Conservation (phyloP, 257 asterid genomes). For the Fraxinus pennsylvanica region DNA sequence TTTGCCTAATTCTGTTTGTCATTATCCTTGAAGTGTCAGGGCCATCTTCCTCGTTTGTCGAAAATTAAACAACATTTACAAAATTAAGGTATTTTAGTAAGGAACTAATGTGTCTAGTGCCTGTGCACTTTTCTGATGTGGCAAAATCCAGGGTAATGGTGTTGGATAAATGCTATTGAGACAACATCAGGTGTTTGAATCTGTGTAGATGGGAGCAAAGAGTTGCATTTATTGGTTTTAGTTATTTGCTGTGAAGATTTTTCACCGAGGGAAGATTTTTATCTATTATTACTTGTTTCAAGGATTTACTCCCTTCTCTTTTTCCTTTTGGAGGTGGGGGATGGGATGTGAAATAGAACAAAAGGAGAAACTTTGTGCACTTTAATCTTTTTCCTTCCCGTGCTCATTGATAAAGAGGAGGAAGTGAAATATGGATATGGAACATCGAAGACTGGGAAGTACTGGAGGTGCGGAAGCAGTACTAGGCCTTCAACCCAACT, state of each 20-base stretch:
- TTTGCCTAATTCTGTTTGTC: too few relatives aligned
- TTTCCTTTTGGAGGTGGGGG: too few relatives aligned
- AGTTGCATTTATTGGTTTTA: slow-evolving; percentile 9
- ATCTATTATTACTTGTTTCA: too few relatives aligned
- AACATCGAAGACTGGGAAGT: slow-evolving; percentile 27
- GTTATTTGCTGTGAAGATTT: not conserved
- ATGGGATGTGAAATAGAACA: too few relatives aligned
- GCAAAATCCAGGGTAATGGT: not conserved
- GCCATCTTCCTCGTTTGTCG: too few relatives aligned
- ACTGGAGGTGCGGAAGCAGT: slow-evolving; percentile 75
- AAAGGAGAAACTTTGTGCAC: too few relatives aligned
- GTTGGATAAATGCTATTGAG: not conserved
- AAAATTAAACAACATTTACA: not conserved
- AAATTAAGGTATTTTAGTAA: not conserved
- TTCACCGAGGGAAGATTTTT: not conserved
- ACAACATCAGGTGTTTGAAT: slow-evolving; percentile 10
- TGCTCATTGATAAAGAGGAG: not conserved
- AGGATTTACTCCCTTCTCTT: too few relatives aligned
- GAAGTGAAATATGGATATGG: slow-evolving; percentile 38
- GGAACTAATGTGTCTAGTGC: not conserved
- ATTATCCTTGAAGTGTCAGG: too few relatives aligned
- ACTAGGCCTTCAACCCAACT: slow-evolving; percentile 58
- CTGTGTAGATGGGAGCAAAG: slow-evolving; percentile 14
- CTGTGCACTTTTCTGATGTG: not conserved
- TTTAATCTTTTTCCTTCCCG: too few relatives aligned